Evolutionary conservation across 768 basidiomycete genomes (phyloP).

Genomic region (Hortiboletus campestris): DNA sequence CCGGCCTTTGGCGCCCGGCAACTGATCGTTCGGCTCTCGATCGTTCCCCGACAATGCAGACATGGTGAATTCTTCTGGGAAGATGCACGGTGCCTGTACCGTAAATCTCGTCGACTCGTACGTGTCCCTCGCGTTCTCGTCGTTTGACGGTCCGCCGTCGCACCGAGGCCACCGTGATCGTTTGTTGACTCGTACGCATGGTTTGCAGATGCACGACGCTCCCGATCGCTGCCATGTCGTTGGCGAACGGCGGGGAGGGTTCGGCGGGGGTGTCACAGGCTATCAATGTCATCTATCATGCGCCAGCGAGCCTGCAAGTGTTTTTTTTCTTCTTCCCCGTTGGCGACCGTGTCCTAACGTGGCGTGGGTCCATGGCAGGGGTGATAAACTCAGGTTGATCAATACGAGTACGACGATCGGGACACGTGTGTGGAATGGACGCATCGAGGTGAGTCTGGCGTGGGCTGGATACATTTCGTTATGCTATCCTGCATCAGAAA

Average conservation of each 20-base stretch:
- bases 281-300: conserved; percentile 47
- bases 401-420: conserved; percentile 37
- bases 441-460: conserved; percentile 37
- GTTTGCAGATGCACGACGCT: conserved; percentile 40
- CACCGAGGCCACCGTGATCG: neutral
- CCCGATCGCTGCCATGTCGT: conserved; percentile 37
- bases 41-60: conserved; percentile 30
- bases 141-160: neutral
- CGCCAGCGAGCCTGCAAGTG: conserved; percentile 39
- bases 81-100: conserved; percentile 42
- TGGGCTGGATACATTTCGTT: neutral
- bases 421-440: conserved; percentile 30
- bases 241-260: conserved; percentile 29
- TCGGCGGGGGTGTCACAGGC: conserved; percentile 42
- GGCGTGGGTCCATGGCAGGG: conserved; percentile 28
- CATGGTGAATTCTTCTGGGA: conserved; percentile 40
- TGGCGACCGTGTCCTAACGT: neutral
- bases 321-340: neutral
- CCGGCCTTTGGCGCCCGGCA: neutral
- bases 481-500: too few relatives aligned
- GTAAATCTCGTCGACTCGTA: conserved; percentile 49
- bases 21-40: neutral
- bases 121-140: neutral
- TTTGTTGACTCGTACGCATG: neutral
- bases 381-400: conserved; percentile 42